phyloP scores from a whole-genome alignment of 768 basidiomycete species.

The Suillus placidus region DNA sequence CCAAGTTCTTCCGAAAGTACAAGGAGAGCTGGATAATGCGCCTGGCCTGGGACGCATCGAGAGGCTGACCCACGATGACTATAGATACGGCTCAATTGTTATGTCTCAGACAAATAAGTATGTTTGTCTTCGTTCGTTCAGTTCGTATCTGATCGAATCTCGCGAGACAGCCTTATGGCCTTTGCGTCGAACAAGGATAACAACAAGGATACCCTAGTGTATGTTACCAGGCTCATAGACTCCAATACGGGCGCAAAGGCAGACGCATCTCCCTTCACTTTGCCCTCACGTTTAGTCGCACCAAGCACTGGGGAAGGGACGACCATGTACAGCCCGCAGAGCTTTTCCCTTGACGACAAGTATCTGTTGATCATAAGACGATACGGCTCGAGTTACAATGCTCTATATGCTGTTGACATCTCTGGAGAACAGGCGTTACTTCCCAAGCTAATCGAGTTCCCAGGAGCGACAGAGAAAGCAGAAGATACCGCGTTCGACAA shows the following conservation, averaged over 20 bases:
- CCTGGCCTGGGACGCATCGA: slow-evolving; percentile 45
- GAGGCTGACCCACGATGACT: slow-evolving; percentile 43
- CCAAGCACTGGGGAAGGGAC: slow-evolving; percentile 34
- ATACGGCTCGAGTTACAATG: slow-evolving; percentile 31
- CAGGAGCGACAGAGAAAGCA: slow-evolving; percentile 36
- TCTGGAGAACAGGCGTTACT: slow-evolving; percentile 27
- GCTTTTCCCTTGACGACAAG: slow-evolving; percentile 43
- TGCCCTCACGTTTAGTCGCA: slow-evolving; percentile 39
- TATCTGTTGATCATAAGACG: slow-evolving; percentile 37
- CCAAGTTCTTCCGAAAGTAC: slow-evolving; percentile 34
- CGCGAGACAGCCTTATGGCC: slow-evolving; percentile 35
- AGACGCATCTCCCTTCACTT: slow-evolving; percentile 32
- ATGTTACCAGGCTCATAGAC: slow-evolving; percentile 33
- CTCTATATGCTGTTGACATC: slow-evolving; percentile 38
- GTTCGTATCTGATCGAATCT: slow-evolving; percentile 5
- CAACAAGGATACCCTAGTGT: slow-evolving; percentile 40
- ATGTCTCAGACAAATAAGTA: slow-evolving; percentile 43
- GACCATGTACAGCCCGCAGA: slow-evolving; percentile 34
- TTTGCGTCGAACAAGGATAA: slow-evolving; percentile 47
- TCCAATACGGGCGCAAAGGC: slow-evolving; percentile 35
- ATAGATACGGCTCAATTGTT: slow-evolving; percentile 31
- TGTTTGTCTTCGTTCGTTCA: slow-evolving; percentile 7
- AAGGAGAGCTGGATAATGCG: slow-evolving; percentile 40
- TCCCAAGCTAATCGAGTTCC: slow-evolving; percentile 37
- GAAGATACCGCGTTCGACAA: slow-evolving; percentile 24